Base-by-base conservation (phyloP, 2,329 filamentous ascomycete genomes). In the Ophiobolus disseminans region DNA sequence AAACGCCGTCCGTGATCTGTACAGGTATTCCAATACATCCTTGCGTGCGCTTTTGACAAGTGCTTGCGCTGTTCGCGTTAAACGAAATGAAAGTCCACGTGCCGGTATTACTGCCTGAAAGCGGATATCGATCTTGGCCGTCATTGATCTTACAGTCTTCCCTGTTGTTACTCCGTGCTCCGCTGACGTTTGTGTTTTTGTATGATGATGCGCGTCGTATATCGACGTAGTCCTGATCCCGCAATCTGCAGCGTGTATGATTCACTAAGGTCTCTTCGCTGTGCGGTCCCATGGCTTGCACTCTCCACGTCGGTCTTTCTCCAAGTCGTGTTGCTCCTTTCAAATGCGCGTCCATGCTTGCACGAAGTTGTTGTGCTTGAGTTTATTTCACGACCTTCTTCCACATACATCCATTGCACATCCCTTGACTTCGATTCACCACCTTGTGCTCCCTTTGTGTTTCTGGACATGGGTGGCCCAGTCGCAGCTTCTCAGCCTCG, bases 361-460 rank as follows among this genome's bases (percentile, higher is more conserved):
- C 6, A 7, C 11, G 23, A 26, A 32, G 3, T 32, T n/a, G n/a
- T 26, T 14, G 9, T 9, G 19, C 19, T 5, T 30, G 8, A 20
- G 14, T 19, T 32, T 45, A 57, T 39, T 57, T 58, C n/a, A 50
- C 37, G 8, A 64, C 49, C 21, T 60, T 54, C 34, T 61, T 64
- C 65, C 65, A 69, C 22, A 69, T 48, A 51, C 68, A 70, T 13
- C 47, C 48, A 26, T 60, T 65, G 48, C 68, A 70, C 55, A 66
- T 58, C 11, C 66, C 68, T 42, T 69, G 65, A 28, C 66, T 69
- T 34, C 68, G 44, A 32, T 64, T 63, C n/a, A 60, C 52, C 10
- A 69, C 68, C 28, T 55, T 60, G 37, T 70, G 68, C 28, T 68
- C 63, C 25, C 62, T 52, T 39, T 68, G 55, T 13, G 57, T 55